Evolutionary conservation across 2,329 filamentous ascomycete genomes (phyloP).

Genomic region (Colletotrichum tabaci): DNA sequence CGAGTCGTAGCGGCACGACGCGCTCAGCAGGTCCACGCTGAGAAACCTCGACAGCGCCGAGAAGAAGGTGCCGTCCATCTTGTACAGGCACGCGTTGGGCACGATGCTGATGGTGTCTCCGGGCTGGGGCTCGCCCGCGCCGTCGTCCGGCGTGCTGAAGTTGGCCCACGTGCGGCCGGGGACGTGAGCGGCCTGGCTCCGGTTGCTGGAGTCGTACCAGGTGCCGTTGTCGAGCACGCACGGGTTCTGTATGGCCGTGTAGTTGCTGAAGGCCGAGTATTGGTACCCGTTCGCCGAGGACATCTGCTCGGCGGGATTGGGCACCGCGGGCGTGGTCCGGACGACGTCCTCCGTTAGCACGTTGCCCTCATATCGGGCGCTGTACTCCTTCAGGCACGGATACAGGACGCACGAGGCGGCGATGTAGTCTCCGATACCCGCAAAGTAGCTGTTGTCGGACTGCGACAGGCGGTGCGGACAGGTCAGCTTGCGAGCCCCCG

Average conservation of each 20-base stretch:
- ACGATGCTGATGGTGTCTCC: neutral
- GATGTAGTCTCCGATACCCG: conserved; percentile 16
- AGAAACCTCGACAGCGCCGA: conserved; percentile 21
- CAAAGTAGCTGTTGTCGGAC: neutral
- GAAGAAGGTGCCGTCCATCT: conserved; percentile 28
- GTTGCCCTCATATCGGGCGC: conserved; percentile 18
- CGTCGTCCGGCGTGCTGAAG: conserved; percentile 1
- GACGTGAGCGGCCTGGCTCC: conserved; percentile 1
- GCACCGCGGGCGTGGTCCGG: conserved; percentile 25
- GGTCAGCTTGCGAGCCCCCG: neutral
- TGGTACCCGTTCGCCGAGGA: neutral
- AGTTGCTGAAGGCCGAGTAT: conserved; percentile 20
- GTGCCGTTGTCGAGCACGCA: conserved; percentile 34
- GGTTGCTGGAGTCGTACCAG: conserved; percentile 19
- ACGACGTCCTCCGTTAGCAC: conserved; percentile 25
- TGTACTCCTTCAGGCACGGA: conserved; percentile 32
- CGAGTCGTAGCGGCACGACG: conserved; percentile 18
- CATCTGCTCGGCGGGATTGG: conserved; percentile 8
- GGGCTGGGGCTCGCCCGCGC: neutral
- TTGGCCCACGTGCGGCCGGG: conserved; percentile 26
- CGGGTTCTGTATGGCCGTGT: conserved; percentile 20
- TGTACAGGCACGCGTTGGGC: conserved; percentile 35
- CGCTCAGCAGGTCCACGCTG: conserved; percentile 10
- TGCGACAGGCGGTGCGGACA: conserved; percentile 28
- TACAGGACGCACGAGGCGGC: conserved; percentile 27